Base-by-base conservation (phyloP, 169 alveolate genomes). In the Plasmodium sp. region DNA sequence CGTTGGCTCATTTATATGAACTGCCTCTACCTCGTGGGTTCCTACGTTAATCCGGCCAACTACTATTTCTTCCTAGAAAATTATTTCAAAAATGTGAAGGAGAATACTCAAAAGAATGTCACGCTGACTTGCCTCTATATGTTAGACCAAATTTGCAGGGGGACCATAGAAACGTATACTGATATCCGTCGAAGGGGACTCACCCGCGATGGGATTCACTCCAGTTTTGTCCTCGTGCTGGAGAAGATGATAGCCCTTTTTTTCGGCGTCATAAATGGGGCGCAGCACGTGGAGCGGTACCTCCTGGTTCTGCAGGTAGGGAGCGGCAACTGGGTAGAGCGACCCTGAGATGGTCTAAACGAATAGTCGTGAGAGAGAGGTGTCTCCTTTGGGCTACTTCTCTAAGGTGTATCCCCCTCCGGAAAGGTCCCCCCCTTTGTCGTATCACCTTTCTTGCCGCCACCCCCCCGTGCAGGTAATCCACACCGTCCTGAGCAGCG, bases 11-110 rank as follows among this genome's bases (percentile, higher is more conserved):
- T 85, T 31, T 75, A 85, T 85, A 74, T 85, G 51, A 85, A 85
- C 71, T 85, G 73, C 34, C 67, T 85, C 18, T 85, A 85, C 67
- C 45, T 85, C 31, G 80, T 85, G 39, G 93, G 93, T 6, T 73
- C 93, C n/a, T 85, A 85, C 36, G 93, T 85, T 6, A 75, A 85
- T 6, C 93, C 93, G n/a, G 22, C 86, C 12, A 75, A 85, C 58
- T 85, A 85, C 33, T 85, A 48, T 85, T 85, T 85, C 22, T 85
- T 85, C 80, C 54, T 85, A 48, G 86, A 85, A 74, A 85, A 85
- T 51, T 85, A 75, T 43, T 36, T 85, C 43, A 85, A 85, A 74
- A 51, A 75, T 85, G 43, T 31, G 27, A 73, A 27, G 56, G 91
- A 31, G 34, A 31, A 83, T 33, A 48, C 54, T 1, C 27, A 85